These are phyloP conservation scores for Suhomyces kilbournensis DNA, from an alignment of 805 yeast genomes.

Conservation along the genomic window DNA sequence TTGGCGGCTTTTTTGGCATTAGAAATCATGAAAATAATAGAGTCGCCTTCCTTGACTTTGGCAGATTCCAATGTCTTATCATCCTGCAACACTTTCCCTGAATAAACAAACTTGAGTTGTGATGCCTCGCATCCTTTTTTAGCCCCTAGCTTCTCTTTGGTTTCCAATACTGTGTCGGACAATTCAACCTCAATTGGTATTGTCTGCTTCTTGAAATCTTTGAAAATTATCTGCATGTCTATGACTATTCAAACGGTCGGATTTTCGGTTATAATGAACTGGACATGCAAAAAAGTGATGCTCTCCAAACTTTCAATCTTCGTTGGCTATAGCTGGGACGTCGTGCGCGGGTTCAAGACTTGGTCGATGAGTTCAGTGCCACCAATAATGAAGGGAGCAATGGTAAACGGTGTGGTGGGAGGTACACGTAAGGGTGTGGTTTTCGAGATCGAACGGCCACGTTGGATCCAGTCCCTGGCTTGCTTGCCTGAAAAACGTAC, in stretches of 20 bases:
- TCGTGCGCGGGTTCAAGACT: background rate
- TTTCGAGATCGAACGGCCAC: background rate
- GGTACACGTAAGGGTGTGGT: background rate
- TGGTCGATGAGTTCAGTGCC: background rate
- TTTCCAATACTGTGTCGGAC: conserved; percentile 60
- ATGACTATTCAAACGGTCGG: background rate
- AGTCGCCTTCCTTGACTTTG: conserved; percentile 81
- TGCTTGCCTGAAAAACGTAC: background rate
- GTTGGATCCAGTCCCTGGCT: background rate
- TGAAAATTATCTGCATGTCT: conserved; percentile 73
- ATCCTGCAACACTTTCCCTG: conserved; percentile 87
- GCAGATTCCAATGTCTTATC: conserved; percentile 68
- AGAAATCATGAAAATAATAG: conserved; percentile 88
- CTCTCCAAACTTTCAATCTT: background rate
- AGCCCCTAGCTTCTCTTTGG: conserved; percentile 69
- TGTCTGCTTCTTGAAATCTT: conserved; percentile 90
- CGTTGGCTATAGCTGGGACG: background rate
- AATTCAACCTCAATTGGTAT: conserved; percentile 75
- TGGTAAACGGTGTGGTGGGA: background rate
- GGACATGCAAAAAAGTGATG: background rate
- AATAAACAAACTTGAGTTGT: conserved; percentile 85
- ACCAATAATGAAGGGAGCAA: background rate
- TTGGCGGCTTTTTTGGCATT: conserved; percentile 31
- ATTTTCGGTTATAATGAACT: background rate
- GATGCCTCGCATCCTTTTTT: conserved; percentile 64